Evolutionary conservation across 176 grass and related monocot species (phyloP).

Genomic region (Triticum monococcum): DNA sequence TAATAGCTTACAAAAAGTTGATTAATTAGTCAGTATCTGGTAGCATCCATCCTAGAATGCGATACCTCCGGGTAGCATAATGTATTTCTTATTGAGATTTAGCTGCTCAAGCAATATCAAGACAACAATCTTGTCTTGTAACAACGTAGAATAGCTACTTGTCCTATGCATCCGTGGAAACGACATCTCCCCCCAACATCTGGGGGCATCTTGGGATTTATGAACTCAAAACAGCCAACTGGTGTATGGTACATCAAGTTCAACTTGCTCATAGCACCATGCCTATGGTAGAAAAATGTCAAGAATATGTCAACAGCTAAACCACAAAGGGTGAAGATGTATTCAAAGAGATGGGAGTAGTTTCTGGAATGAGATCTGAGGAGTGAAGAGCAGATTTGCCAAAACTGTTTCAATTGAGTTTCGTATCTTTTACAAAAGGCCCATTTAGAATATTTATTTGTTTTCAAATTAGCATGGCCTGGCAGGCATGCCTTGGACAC

Average conservation of each 20-base stretch:
- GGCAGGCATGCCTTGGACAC: not conserved
- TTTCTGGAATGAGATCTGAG: not conserved
- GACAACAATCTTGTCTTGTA: too few relatives aligned
- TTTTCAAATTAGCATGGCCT: not conserved
- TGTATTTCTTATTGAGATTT: too few relatives aligned
- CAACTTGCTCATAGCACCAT: too few relatives aligned
- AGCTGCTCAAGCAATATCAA: too few relatives aligned
- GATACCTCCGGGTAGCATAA: not conserved
- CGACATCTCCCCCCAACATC: too few relatives aligned
- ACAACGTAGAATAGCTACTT: too few relatives aligned
- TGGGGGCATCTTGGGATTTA: too few relatives aligned
- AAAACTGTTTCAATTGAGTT: not conserved
- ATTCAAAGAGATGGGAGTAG: not conserved
- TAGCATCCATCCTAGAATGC: not conserved
- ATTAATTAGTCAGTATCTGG: not conserved
- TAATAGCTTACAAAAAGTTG: not conserved
- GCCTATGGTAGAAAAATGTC: not conserved
- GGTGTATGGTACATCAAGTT: too few relatives aligned
- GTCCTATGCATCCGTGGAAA: too few relatives aligned
- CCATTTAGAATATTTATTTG: not conserved
- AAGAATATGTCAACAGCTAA: too few relatives aligned
- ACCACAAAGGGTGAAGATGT: not conserved
- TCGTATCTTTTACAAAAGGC: not conserved
- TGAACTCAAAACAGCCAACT: too few relatives aligned
- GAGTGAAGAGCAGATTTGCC: not conserved